Evolutionary conservation across 768 basidiomycete genomes (phyloP).

Genomic region (Hirschioporus abietinus): DNA sequence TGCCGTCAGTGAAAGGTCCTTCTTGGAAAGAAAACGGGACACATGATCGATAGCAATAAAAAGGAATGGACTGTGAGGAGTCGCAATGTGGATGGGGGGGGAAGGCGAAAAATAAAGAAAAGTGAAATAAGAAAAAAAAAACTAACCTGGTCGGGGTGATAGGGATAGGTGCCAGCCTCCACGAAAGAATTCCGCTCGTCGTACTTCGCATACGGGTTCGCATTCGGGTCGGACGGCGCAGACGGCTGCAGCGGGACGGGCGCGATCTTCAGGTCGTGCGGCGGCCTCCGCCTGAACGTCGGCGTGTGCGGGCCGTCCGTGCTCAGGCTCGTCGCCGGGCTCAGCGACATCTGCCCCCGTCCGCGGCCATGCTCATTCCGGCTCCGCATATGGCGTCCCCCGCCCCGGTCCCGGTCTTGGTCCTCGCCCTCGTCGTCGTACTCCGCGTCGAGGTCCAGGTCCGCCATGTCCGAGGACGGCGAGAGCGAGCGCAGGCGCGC

Average conservation of each 20-base stretch:
- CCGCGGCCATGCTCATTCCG: not conserved
- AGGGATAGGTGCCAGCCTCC: conserved; percentile 24
- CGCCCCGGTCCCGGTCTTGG: not conserved
- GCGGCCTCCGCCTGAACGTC: not conserved
- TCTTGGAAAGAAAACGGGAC: not conserved
- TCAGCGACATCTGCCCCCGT: too few relatives aligned
- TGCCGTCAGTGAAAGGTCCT: not conserved
- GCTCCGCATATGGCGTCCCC: not conserved
- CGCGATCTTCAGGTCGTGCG: conserved; percentile 15
- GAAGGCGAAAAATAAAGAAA: not conserved
- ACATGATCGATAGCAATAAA: not conserved
- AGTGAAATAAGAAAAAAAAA: not conserved
- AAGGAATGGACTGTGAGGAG: too few relatives aligned
- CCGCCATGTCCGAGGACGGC: conserved; percentile 12
- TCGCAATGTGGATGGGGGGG: too few relatives aligned
- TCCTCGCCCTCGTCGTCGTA: conserved; percentile 15
- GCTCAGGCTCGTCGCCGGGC: too few relatives aligned
- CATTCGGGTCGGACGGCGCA: conserved; percentile 26
- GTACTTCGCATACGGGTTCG: conserved; percentile 25
- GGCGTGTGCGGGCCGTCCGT: too few relatives aligned
- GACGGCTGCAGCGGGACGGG: conserved; percentile 32
- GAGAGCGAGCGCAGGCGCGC: conserved; percentile 21
- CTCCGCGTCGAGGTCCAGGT: conserved; percentile 13
- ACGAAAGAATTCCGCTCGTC: conserved; percentile 31
- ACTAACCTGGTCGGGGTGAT: conserved; percentile 28